Percentiles rank a stretch among this genome's conserved stretches.
These are phyloP conservation scores for Acrocalymma vagum DNA, from an alignment of 2,329 filamentous ascomycete genomes.

Conservation along the genomic window DNA sequence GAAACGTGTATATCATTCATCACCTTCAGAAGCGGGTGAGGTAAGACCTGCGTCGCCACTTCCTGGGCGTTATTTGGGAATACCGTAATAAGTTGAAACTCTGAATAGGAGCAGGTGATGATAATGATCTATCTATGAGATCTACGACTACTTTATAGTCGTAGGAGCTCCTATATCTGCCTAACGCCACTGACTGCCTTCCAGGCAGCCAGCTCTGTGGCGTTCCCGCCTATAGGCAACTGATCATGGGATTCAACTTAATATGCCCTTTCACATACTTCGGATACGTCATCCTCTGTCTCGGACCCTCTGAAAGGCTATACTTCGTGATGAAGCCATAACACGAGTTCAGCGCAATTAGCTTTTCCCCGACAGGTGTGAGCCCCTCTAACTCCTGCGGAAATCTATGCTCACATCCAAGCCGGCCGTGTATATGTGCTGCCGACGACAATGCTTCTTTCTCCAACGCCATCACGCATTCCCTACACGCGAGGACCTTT, in stretches of 20 bases:
- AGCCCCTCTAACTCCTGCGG: conserved; percentile 7
- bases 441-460: neutral
- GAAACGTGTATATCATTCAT: conserved; percentile 5
- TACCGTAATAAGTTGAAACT: no score
- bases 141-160: no score
- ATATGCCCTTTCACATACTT: conserved; percentile 10
- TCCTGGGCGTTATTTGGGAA: conserved; percentile 7
- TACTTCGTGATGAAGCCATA: conserved; percentile 12
- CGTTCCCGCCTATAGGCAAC: no score
- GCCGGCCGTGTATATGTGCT: conserved; percentile 1
- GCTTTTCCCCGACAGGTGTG: conserved; percentile 6
- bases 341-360: conserved; percentile 8
- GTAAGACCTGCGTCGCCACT: conserved; percentile 3
- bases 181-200: no score
- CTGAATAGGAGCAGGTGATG: no score
- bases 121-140: no score
- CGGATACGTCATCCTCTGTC: conserved; percentile 6
- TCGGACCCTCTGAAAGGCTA: neutral
- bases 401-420: conserved; percentile 7
- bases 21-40: conserved; percentile 6
- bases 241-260: no score
- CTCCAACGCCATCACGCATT: conserved; percentile 3
- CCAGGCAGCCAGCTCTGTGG: no score
- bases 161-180: no score
- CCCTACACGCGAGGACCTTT: neutral